Evolutionary conservation across 352 stramenopile species (phyloP), one percentile per base, ranked within the genome.

Genomic region (Phytopythium ostracodes): DNA sequence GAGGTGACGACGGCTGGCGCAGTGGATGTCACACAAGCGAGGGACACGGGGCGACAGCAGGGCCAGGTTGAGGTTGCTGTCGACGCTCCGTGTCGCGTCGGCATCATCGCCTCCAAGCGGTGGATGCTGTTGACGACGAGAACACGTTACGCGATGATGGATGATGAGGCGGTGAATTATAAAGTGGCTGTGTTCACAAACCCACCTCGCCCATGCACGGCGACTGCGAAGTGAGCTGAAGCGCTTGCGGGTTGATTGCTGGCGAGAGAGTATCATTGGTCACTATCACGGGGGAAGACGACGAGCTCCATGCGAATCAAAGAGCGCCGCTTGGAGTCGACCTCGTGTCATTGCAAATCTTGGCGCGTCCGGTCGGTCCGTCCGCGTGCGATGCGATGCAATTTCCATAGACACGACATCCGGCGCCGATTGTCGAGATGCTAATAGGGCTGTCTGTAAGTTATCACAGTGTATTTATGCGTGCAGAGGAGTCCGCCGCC

Each of bases 101-200:
- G 27, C 50, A 24, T 56, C 50, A 56, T 56, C 50, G 50, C 50
- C 27, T 38, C 50, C 50, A 56, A 56, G 50, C 50, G 33, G 33
- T 14, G 2, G 11, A 8, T 24, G 12, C 50, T 56, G 50, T 56
- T 56, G 50, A 56, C 50, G 50, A 56, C 14, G 49, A 31, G 49
- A 33, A 36, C 4, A 11, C 22, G 22, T 31, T 54, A 25, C 11
- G 22, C 11, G 49, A 10, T 33, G 49, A 10, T 7, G 14, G 36
- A 18, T 42, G 36, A 18, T 40, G n/a, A 7, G 35, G 35, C 12
- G 35, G 12, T 12, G 12, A 40, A 7, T 2, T 12, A 42, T 42
- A 18, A 42, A 18, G 10, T 2, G 15, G 36, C 36, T 42, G 5
- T 12, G 8, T 11, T 42, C 36, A 11, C 36, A 18, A 12, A 18